Base-by-base conservation (phyloP, 2,329 filamentous ascomycete species). In the Daldinia sp. region DNA sequence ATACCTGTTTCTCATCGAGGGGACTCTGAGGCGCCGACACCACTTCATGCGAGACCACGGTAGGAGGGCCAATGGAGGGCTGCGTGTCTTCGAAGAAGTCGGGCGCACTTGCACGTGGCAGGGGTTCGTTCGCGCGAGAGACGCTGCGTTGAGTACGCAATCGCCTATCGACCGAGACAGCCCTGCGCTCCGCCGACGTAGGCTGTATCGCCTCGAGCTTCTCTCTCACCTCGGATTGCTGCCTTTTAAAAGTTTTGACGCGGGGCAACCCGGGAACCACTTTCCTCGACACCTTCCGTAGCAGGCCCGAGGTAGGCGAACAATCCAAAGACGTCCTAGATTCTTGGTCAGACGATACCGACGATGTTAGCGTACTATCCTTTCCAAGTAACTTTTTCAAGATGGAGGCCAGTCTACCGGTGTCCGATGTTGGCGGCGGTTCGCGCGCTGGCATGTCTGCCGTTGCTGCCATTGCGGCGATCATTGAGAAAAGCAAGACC, bases 211-310 rank as follows among this genome's bases (percentile, higher is more conserved):
- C 89, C 66, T 91, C 84, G 60, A 97, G 84, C 75, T 89, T 90
- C 73, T 92, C 89, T 73, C 93, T 87, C 70, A 88, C 87, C 80
- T 97, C 94, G 30, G 93, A 95, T 77, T 92, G 88, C 79, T 95
- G 93, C 74, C 94, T 88, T 79, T 90, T 92, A 81, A 97, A 94
- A 0, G 93, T 97, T 74, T 91, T 88, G 4, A 90, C 84, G 55
- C 93, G 88, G 42, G 93, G 93, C 41, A 97, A 82, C 15, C 91
- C 91, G 18, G 93, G 91, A 15, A 94, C 89, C n/a, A 93, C 92
- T 75, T 86, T 89, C 72, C 88, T 81, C 33, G 83, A 82, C 67
- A 81, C 78, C 67, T 83, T 83, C 60, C 82, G 81, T 23, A 81
- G 79, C 53, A 82, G 65, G 48, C 79, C 80, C 23, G 78, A 75